A percentile compares a stretch with the other conserved stretches of the same genome.
These are phyloP conservation scores for Spathaspora girioi DNA, from an alignment of 805 yeast species.

Conservation along the genomic window DNA sequence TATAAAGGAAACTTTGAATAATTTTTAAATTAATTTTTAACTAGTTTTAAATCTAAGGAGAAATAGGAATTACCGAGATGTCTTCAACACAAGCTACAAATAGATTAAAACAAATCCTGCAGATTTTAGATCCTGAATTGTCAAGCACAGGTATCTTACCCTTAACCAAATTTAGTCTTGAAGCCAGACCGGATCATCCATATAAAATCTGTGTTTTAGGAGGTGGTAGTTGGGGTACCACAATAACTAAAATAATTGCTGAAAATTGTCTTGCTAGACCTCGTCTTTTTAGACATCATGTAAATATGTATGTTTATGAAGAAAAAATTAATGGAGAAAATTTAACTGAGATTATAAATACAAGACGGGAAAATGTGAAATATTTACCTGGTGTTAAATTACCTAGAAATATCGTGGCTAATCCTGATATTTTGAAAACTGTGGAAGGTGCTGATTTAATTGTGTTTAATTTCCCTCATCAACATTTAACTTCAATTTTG, in stretches of 20 bases:
- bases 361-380: constrained; percentile 41
- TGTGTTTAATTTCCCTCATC: constrained; percentile 45
- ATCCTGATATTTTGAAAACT: constrained; percentile 35
- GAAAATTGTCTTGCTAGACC: constrained; percentile 41
- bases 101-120: constrained; percentile 27
- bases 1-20: not conserved
- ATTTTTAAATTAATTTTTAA: too few species aligned
- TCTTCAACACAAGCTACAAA: not conserved
- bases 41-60: not conserved
- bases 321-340: constrained; percentile 39
- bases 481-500: constrained; percentile 38
- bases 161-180: not conserved
- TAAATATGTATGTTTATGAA: constrained; percentile 46
- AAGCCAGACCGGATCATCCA: constrained; percentile 15
- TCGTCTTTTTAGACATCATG: constrained; percentile 32
- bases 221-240: constrained; percentile 48
- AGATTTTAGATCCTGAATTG: constrained; percentile 19
- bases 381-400: constrained; percentile 41
- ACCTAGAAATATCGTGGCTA: constrained; percentile 39
- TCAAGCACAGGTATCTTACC: not conserved
- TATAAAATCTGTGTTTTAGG: constrained; percentile 42
- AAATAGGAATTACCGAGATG: not conserved
- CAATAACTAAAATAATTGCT: constrained; percentile 43
- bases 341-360: constrained; percentile 42
- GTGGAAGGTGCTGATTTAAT: constrained; percentile 40